Conservation (phyloP, 176 grass and related monocot species). For the Oryza australiensis region DNA sequence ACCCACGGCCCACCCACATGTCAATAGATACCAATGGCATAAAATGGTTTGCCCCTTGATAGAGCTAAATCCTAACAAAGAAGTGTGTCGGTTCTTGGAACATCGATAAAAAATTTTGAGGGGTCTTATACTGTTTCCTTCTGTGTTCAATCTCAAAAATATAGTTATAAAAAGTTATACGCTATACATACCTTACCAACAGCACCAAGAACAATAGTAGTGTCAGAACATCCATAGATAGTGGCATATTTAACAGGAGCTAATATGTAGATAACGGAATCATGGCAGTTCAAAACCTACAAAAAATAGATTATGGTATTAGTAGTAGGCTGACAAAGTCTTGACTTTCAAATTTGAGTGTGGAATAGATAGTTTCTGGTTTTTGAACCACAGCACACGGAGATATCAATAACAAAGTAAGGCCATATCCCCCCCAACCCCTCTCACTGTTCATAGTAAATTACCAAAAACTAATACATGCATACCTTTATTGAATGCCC, state of each 20-base stretch:
- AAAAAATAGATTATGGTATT: slow-evolving; percentile 23
- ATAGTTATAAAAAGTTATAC: slow-evolving; percentile 20
- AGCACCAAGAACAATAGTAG: slow-evolving; percentile 89
- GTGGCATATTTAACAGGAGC: slow-evolving; percentile 93
- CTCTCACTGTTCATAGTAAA: too few species aligned
- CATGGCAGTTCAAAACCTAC: slow-evolving; percentile 84
- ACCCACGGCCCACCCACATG: too few species aligned
- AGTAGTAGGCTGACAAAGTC: not conserved
- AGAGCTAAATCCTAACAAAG: not conserved
- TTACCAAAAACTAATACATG: not conserved
- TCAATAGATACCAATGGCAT: too few species aligned
- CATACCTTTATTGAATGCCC: slow-evolving; percentile 95
- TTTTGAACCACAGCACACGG: not conserved
- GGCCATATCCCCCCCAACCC: not conserved
- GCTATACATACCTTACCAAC: slow-evolving; percentile 87
- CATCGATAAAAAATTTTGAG: not conserved
- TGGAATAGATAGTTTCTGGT: slow-evolving; percentile 13
- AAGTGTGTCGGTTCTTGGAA: not conserved
- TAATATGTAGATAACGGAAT: slow-evolving; percentile 83
- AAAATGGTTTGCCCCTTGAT: not conserved
- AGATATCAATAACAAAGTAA: not conserved
- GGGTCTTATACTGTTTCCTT: not conserved
- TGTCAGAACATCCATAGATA: slow-evolving; percentile 96
- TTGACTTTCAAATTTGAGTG: not conserved
- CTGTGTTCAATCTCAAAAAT: slow-evolving; percentile 2